Evolutionary conservation across 2,329 filamentous ascomycete genomes (phyloP), one percentile per base, ranked within the genome.

Genomic region (Fragosphaeria purpurea): DNA sequence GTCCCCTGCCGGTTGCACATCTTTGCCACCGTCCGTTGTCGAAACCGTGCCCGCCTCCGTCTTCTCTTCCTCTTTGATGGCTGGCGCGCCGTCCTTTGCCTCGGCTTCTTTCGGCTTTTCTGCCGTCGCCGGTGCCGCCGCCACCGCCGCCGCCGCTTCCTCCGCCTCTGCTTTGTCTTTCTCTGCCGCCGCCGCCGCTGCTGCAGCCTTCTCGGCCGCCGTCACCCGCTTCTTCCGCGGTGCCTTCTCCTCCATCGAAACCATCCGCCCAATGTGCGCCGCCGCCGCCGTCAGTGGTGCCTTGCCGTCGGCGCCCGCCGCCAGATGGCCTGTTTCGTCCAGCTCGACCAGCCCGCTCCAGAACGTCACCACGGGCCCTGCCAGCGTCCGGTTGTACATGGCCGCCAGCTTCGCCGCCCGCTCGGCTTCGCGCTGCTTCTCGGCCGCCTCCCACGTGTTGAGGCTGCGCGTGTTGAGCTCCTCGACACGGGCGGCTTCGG

Each of bases 271-370:
- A 40, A 88, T 76, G 54, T 80, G 77, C 33, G 49, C 48, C 61
- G 80, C 83, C 61, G 22, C 22, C 22, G 22, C 22, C 22, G 22
- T 22, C 22, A n/a, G n/a, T n/a, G n/a, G n/a, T n/a, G n/a, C n/a
- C n/a, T n/a, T n/a, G n/a, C n/a, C n/a, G n/a, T n/a, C n/a, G n/a
- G n/a, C n/a, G n/a, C n/a, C n/a, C 33, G 49, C 48, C 61, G 80
- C 83, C 61, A 90, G 71, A 62, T 83, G 86, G 31, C 85, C 85
- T 60, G 88, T 83, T 50, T 84, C 76, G 41, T 50, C 50, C 77
- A 88, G 91, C 59, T 87, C 80, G 37, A 86, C 86, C 55, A 88
- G 79, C n/a, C 91, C 93, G 65, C 90, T 97, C 85, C 90, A 96
- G 65, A 86, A 91, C 2, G 87, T 88, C 41, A 96, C 83, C 9